Conservation (phyloP, 495 filamentous ascomycete species). For the Neurospora sp. region DNA sequence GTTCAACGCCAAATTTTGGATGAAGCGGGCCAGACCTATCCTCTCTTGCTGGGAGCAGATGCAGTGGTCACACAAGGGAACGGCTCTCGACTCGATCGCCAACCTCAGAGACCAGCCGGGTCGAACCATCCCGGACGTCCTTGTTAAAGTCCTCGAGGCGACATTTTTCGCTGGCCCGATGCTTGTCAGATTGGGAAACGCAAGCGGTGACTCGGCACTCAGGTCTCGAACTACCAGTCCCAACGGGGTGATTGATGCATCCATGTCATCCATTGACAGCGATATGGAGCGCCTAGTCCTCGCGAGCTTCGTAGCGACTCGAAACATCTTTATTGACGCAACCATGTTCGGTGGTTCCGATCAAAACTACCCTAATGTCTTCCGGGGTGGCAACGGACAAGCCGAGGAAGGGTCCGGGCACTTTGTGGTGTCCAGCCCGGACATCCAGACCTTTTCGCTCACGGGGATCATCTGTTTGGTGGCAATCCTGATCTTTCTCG, state of each 20-base stretch:
- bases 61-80: background rate
- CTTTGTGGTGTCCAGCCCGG: background rate
- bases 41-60: background rate
- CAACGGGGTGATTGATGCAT: background rate
- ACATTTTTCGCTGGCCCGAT: background rate
- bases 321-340: background rate
- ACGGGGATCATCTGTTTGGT: background rate
- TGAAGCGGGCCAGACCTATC: background rate
- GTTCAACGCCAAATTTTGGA: background rate
- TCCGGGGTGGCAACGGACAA: background rate
- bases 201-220: background rate
- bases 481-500: background rate
- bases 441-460: background rate
- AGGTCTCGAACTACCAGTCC: background rate
- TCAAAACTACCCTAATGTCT: background rate
- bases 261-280: background rate
- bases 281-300: background rate
- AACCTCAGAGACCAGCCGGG: background rate
- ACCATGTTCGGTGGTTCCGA: background rate
- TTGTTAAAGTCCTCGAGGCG: background rate
- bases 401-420: background rate
- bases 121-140: background rate
- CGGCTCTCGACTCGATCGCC: background rate
- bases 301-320: background rate
- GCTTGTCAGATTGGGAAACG: background rate